A percentile compares a stretch with the other conserved stretches of the same genome.
phyloP scores from a whole-genome alignment of 2,329 filamentous ascomycete species.

The Verticillium dahliae region DNA sequence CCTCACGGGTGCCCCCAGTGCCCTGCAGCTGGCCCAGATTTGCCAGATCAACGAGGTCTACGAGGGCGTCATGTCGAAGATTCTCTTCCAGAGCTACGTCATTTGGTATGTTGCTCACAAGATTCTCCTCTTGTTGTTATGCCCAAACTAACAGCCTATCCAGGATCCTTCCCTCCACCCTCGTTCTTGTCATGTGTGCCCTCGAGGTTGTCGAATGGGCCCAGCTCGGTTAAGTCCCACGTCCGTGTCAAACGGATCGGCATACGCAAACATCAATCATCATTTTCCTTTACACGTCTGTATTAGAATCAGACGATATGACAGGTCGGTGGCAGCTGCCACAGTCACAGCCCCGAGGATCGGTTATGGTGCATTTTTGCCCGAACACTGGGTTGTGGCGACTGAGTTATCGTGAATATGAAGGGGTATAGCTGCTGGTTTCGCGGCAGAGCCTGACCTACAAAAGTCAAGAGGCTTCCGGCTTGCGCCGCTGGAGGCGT shows the following conservation, averaged over 20 bases:
- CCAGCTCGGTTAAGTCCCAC: neutral
- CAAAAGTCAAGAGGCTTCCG: neutral
- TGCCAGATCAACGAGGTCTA: conserved; percentile 98
- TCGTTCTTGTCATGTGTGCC: conserved; percentile 83
- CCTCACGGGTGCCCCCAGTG: conserved; percentile 86
- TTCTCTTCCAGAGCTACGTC: conserved; percentile 95
- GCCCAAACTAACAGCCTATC: conserved; percentile 17
- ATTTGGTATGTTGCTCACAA: conserved; percentile 62
- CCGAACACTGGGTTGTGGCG: neutral
- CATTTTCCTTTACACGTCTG: neutral
- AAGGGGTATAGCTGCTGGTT: neutral
- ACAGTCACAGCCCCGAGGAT: no score
- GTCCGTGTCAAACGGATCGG: no score
- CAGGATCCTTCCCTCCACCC: conserved; percentile 88
- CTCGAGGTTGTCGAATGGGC: conserved; percentile 93
- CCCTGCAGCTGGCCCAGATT: conserved; percentile 92
- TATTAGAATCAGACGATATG: neutral
- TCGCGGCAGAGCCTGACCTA: neutral
- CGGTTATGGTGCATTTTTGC: no score
- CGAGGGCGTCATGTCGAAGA: conserved; percentile 85
- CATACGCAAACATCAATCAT: neutral
- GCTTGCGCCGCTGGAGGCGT: neutral
- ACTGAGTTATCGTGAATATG: neutral
- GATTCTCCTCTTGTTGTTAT: neutral
- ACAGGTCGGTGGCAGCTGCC: neutral